Evolutionary conservation across 1,284 basidiomycete genomes (phyloP).

Genomic region (Trichosporon ovoides): DNA sequence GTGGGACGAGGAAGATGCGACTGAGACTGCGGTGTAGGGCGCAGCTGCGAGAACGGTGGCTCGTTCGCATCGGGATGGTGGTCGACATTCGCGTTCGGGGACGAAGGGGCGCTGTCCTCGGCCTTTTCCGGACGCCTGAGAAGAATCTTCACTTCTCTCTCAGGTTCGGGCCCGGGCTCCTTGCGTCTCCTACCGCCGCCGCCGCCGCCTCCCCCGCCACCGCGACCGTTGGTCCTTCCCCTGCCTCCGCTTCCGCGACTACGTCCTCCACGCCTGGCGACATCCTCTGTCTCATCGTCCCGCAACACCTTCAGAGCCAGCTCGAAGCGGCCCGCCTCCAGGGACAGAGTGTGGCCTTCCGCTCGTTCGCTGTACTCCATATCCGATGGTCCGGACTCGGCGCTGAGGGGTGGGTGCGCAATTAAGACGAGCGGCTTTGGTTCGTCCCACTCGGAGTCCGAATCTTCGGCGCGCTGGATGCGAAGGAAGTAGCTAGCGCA

Average conservation of each 20-base stretch:
- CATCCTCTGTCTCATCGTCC: constrained; percentile 39
- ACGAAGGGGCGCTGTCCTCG: neutral
- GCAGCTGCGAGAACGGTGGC: neutral
- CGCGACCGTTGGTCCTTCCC: constrained; percentile 1
- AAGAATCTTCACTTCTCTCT: constrained; percentile 38
- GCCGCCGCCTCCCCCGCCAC: constrained; percentile 12
- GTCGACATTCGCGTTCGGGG: neutral
- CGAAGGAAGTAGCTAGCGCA: constrained; percentile 37
- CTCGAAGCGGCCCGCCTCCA: constrained; percentile 44
- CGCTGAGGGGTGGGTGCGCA: constrained; percentile 39
- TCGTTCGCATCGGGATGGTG: neutral
- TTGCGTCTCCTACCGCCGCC: neutral
- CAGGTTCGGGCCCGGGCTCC: constrained; percentile 19
- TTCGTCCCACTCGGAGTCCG: constrained; percentile 15
- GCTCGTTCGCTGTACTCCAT: constrained; percentile 28
- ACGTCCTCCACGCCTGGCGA: constrained; percentile 4
- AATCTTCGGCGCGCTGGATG: constrained; percentile 20
- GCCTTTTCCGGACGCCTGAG: constrained; percentile 31
- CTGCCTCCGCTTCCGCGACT: constrained; percentile 13
- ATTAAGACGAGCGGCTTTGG: constrained; percentile 31
- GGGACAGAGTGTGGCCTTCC: constrained; percentile 38
- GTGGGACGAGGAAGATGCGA: neutral
- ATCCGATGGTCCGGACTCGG: constrained; percentile 30
- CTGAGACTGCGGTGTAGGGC: neutral
- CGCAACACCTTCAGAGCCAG: constrained; percentile 38